Evolutionary conservation across 805 yeast species (phyloP).

Genomic region (Komagataella ulmi): DNA sequence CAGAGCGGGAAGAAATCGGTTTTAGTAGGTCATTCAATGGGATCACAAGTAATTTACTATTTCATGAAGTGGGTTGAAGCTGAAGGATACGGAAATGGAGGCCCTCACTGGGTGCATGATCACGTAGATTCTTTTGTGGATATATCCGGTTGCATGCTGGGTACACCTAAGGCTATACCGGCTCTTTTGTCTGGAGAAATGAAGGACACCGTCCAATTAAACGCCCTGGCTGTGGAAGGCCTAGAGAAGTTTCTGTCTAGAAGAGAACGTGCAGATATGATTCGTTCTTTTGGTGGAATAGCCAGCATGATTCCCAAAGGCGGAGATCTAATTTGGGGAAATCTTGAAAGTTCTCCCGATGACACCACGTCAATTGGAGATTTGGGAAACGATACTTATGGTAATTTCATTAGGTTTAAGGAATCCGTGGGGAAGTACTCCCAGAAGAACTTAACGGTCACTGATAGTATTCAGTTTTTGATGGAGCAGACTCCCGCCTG

Average conservation of each 20-base stretch:
- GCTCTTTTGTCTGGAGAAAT: conserved; percentile 95
- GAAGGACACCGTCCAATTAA: conserved; percentile 93
- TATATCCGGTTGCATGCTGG: conserved; percentile 80
- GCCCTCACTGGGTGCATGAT: conserved; percentile 74
- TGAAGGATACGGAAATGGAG: conserved; percentile 79
- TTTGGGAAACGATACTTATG: conserved; percentile 30
- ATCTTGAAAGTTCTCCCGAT: conserved; percentile 52
- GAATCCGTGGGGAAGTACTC: conserved; percentile 30
- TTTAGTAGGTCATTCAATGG: conserved; percentile 93
- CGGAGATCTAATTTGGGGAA: conserved; percentile 85
- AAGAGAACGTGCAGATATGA: conserved; percentile 75
- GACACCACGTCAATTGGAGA: conserved; percentile 28
- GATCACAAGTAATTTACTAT: conserved; percentile 77
- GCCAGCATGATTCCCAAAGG: conserved; percentile 97
- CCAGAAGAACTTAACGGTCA: conserved; percentile 44
- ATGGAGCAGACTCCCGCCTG: conserved; percentile 59
- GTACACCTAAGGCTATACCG: conserved; percentile 89
- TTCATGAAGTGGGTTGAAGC: conserved; percentile 97
- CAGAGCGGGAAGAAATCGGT: conserved; percentile 54
- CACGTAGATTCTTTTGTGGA: conserved; percentile 73
- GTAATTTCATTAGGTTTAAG: conserved; percentile 59
- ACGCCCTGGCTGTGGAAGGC: conserved; percentile 87
- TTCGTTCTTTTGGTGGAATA: conserved; percentile 84
- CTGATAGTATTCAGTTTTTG: conserved; percentile 53
- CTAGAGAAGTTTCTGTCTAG: conserved; percentile 88